Conservation (phyloP, 345 rosid genomes). For the Ceriops tagal region DNA sequence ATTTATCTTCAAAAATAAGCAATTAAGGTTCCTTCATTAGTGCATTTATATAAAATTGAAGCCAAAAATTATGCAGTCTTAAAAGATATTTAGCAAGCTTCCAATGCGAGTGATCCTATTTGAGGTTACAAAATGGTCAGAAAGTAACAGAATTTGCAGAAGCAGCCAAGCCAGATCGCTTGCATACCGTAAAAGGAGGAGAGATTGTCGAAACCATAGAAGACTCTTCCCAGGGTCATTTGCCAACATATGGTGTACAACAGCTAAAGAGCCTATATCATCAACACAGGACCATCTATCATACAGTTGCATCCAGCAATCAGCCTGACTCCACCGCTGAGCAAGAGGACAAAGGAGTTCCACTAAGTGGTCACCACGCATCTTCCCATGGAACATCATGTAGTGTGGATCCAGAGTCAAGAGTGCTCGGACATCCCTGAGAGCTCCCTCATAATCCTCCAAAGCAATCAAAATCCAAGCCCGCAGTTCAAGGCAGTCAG, state of each 20-base stretch:
- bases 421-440: constrained; percentile 1
- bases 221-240: constrained; percentile 6
- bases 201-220: not conserved
- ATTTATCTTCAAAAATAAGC: not conserved
- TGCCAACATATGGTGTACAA: constrained; percentile 5
- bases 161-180: not conserved
- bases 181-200: constrained; percentile 4
- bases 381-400: not conserved
- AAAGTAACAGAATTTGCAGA: not conserved
- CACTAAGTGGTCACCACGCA: not conserved
- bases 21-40: not conserved
- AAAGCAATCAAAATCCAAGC: not conserved
- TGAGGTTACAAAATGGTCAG: too few species aligned
- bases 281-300: constrained; percentile 10
- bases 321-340: constrained; percentile 5
- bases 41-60: not conserved
- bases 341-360: constrained; percentile 1
- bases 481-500: not conserved
- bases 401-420: not conserved
- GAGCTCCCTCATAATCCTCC: not conserved
- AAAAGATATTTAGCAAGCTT: not conserved
- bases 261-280: constrained; percentile 8
- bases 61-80: too few species aligned
- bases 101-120: not conserved
- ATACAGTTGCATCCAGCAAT: constrained; percentile 5